Base-by-base conservation (phyloP, 768 basidiomycete genomes). In the Leccinum olivaceopallidum region DNA sequence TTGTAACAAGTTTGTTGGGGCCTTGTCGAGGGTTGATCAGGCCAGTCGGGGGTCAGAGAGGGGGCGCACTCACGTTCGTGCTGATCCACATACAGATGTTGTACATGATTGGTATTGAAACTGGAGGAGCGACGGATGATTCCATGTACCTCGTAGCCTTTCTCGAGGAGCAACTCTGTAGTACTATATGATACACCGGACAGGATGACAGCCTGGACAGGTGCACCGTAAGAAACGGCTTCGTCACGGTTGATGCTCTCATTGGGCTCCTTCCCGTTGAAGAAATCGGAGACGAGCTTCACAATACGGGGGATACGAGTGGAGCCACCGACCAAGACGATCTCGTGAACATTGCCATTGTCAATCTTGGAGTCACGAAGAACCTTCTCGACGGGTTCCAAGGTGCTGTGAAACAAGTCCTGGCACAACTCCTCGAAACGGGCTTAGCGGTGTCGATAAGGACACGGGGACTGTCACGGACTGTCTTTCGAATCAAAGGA, bases 221-320 rank as follows among this genome's bases (percentile, higher is more conserved):
- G 95, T 58, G 96, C 96, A 83, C 96, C 95, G 76, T 97, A 97
- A 20, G 96, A 95, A 60, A 98, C 95, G 59, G 96, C 95, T 80
- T 98, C 96, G 66, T 98, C 96, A 56, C 96, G 96, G 87, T 98
- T 98, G 83, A 98, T 98, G 80, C 90, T 90, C 85, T 95, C 96
- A 84, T 94, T 95, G 70, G 94, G 95, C 81, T 97, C 95, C 83
- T 95, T 95, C 75, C 95, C 95, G 75, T 92, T 93, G 84, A 98
- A 98, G 86, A 92, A 97, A 78, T 98, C 95, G 66, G 93, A 95
- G 59, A 98, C 93, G 73, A 98, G 92, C 79, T 97, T 95, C 75
- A 94, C 89, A 71, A 98, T 90, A 76, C 93, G 92, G 66, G 96
- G 96, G 66, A 98, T 98, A 86, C 95, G 95, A 58, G 96, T 98